Evolutionary conservation across 768 basidiomycete species (phyloP).

Genomic region (Collybiopsis confluens): DNA sequence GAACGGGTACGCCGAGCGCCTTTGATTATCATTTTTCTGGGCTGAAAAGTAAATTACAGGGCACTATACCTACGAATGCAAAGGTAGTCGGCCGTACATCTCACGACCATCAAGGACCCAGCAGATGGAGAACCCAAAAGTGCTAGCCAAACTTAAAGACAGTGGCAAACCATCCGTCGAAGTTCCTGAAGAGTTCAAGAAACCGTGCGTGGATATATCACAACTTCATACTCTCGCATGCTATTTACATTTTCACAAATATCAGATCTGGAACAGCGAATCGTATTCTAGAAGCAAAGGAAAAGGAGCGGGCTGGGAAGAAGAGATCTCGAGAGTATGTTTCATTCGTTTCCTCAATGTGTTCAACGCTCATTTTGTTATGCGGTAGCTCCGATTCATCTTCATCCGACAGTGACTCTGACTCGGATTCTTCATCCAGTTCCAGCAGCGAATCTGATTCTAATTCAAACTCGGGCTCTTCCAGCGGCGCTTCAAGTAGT

Average conservation of each 20-base stretch:
- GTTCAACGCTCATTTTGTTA: background rate
- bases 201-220: slow-evolving; percentile 45
- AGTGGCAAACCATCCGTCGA: slow-evolving; percentile 77
- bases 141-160: slow-evolving; percentile 61
- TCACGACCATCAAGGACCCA: slow-evolving; percentile 88
- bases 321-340: slow-evolving; percentile 32
- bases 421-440: slow-evolving; percentile 23
- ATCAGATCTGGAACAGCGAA: slow-evolving; percentile 76
- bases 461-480: slow-evolving; percentile 30
- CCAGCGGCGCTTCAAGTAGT: slow-evolving; percentile 11
- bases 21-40: no score
- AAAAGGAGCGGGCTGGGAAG: slow-evolving; percentile 58
- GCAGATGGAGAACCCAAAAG: slow-evolving; percentile 73
- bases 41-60: no score
- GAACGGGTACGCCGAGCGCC: slow-evolving; percentile 60
- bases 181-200: slow-evolving; percentile 89
- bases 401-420: slow-evolving; percentile 37
- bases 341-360: background rate
- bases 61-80: slow-evolving; percentile 92
- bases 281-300: slow-evolving; percentile 77
- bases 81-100: slow-evolving; percentile 73
- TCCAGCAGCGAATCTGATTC: slow-evolving; percentile 37
- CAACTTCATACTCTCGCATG: background rate
- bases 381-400: slow-evolving; percentile 38
- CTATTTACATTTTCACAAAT: slow-evolving; percentile 1